Percentiles rank a stretch among this genome's conserved stretches.
These are phyloP conservation scores for Penicillium subrubescens DNA, from an alignment of 495 filamentous ascomycete species.

Conservation along the genomic window DNA sequence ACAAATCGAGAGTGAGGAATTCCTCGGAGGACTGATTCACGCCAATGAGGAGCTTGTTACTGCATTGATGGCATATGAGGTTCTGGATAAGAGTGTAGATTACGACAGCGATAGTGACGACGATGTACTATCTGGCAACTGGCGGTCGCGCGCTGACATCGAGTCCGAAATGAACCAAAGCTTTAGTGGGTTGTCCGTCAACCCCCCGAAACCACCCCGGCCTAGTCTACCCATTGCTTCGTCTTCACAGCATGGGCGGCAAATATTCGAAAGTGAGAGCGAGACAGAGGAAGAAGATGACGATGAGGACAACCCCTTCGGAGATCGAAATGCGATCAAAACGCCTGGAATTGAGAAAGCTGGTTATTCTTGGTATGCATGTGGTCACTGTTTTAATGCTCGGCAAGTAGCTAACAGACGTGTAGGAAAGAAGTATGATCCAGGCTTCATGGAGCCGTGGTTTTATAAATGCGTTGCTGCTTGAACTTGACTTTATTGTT, in stretches of 20 bases:
- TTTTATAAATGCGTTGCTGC: background rate
- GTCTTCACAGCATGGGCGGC: constrained; percentile 29
- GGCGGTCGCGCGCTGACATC: constrained; percentile 33
- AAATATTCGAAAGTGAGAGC: constrained; percentile 37
- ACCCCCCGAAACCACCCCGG: constrained; percentile 45
- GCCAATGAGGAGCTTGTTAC: constrained; percentile 85
- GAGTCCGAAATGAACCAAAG: constrained; percentile 37
- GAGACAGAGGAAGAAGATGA: constrained; percentile 56
- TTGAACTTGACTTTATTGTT: background rate
- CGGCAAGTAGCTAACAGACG: constrained; percentile 1
- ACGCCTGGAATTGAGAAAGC: constrained; percentile 57
- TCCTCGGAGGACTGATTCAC: constrained; percentile 76
- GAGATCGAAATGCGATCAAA: constrained; percentile 71
- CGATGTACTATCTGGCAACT: constrained; percentile 41
- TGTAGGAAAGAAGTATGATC: constrained; percentile 29
- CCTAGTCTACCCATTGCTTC: constrained; percentile 38
- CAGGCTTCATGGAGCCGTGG: background rate
- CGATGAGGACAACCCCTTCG: constrained; percentile 76
- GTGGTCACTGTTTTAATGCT: background rate
- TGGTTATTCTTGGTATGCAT: constrained; percentile 56
- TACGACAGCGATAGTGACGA: constrained; percentile 93
- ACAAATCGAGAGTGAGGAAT: constrained; percentile 78
- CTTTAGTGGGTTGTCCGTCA: constrained; percentile 45
- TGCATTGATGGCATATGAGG: constrained; percentile 93
- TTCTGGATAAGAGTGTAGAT: constrained; percentile 91